phyloP scores from a whole-genome alignment of 192 early-diverging fungal species.

The Chytriomyces hyalinus region DNA sequence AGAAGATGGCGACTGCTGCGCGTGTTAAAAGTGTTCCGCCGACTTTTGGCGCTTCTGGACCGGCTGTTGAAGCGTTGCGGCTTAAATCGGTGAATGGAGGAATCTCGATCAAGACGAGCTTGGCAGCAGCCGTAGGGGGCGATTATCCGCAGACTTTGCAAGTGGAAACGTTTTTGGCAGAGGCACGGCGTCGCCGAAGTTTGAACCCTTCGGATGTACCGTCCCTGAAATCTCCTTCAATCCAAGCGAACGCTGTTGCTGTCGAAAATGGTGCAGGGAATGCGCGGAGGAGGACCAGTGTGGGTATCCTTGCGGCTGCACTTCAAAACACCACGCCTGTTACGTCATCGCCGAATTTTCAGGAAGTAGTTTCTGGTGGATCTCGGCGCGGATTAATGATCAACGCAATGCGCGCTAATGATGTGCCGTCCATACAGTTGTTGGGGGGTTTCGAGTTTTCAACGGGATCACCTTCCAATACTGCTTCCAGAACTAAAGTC shows the following conservation, averaged over 20 bases:
- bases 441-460: background rate
- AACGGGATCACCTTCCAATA: no score
- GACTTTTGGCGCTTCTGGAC: no score
- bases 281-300: constrained; percentile 6
- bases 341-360: no score
- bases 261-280: background rate
- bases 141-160: background rate
- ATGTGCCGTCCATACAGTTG: background rate
- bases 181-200: background rate
- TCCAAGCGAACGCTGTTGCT: background rate
- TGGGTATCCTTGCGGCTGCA: constrained; percentile 16
- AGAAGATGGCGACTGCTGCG: no score
- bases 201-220: background rate
- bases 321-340: no score
- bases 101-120: no score
- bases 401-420: constrained; percentile 4
- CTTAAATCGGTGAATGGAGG: no score
- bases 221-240: background rate
- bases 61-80: no score
- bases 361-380: background rate
- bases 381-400: constrained; percentile 10
- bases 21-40: no score
- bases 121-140: no score
- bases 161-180: constrained; percentile 10
- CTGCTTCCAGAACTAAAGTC: no score